Base-by-base conservation (phyloP, 1,284 basidiomycete species). In the Sparassis latifolia region DNA sequence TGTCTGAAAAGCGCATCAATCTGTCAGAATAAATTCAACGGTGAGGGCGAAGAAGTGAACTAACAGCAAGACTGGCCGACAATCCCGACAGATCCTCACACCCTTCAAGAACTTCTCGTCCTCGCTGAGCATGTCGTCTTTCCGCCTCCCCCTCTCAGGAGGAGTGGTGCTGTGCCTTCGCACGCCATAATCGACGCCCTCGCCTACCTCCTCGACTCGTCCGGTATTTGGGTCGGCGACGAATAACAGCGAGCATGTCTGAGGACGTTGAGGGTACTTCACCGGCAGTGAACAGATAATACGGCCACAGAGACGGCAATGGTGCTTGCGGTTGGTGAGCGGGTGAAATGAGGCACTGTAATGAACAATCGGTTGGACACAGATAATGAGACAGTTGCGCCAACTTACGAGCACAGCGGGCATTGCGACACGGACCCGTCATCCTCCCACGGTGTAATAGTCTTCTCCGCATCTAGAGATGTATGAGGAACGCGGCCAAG, bases 381-480 rank as follows among this genome's bases (percentile, higher is more conserved):
- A 30, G 4, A 32, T 32, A n/a, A 6, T 37, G 20, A 52, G 2
- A 10, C 28, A 28, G 10, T 45, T 27, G 27, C 6, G 20, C 50
- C 10, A 30, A 77, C 88, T 65, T 65, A 92, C 91, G 69, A 68
- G 80, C 96, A 99, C 55, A 95, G 74, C 1, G 89, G 86, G 71
- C 95, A 98, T 50, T 83, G 82, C 33, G 79, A 80, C 0, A 84
- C 89, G 7, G 76, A 65, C 0, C 77, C 72, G 62, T 97, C 96
- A 38, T 89, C 84, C 66, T 97, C 84, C 96, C 96, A 99, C 10
- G 93, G 92, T 3, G 97, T 93, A 58, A 99, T 95, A 33, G 78
- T 75, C 69, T 97, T 94, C 67, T 99, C 96, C 2, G 84, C 83
- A 50, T 79, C 91, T 91, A 49, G 5, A 45, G 9, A 31, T 30